Conservation (phyloP, 768 basidiomycete species). For the Trametopsis cervina region DNA sequence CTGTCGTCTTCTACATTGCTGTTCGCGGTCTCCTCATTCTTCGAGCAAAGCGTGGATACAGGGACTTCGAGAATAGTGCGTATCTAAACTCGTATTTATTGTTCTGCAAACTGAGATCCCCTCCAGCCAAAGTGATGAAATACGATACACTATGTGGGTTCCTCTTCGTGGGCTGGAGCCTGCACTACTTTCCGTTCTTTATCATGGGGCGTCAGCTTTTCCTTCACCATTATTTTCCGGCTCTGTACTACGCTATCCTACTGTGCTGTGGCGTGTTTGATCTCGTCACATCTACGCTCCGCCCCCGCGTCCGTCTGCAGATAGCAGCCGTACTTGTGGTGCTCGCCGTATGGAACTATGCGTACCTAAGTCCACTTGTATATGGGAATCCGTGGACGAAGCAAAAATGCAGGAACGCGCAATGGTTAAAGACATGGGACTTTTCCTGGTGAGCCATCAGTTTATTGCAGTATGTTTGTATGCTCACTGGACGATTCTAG, state of each 20-base stretch:
- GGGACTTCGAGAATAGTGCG: constrained; percentile 91
- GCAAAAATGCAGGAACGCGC: constrained; percentile 62
- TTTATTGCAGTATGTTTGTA: background rate
- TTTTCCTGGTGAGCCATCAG: constrained; percentile 61
- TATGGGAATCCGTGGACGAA: constrained; percentile 91
- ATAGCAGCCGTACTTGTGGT: constrained; percentile 70
- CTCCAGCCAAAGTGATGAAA: constrained; percentile 79
- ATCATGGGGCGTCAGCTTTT: constrained; percentile 96
- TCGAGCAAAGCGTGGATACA: constrained; percentile 83
- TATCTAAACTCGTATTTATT: constrained; percentile 1
- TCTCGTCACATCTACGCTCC: constrained; percentile 69
- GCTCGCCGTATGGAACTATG: constrained; percentile 72
- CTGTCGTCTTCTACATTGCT: constrained; percentile 59
- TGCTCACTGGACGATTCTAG: constrained; percentile 28
- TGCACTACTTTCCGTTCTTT: constrained; percentile 98
- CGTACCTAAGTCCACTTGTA: constrained; percentile 69
- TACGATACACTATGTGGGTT: constrained; percentile 90
- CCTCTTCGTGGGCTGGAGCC: constrained; percentile 83
- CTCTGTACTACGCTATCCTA: constrained; percentile 89
- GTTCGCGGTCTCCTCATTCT: constrained; percentile 78
- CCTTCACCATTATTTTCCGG: constrained; percentile 97
- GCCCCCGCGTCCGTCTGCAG: constrained; percentile 72
- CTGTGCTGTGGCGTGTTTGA: constrained; percentile 77
- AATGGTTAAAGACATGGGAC: constrained; percentile 94
- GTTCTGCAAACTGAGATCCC: background rate